Evolutionary conservation across 2,329 filamentous ascomycete species (phyloP).

Genomic region (Rutstroemia sydowiana): DNA sequence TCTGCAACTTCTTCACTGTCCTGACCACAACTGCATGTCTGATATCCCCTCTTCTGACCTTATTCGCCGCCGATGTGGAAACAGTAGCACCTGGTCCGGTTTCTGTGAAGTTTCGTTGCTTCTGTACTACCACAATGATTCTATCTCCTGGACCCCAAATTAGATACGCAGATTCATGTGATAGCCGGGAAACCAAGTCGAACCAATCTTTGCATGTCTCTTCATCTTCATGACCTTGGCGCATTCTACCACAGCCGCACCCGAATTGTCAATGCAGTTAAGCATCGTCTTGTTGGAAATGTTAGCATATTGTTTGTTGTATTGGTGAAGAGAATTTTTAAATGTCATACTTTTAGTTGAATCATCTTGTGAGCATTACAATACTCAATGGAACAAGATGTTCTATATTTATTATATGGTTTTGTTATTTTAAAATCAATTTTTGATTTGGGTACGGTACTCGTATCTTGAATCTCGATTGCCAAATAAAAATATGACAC

Average conservation of each 20-base stretch:
- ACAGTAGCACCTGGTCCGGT: conserved; percentile 65
- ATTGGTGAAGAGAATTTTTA: background rate
- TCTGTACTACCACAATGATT: conserved; percentile 95
- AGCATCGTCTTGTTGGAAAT: conserved; percentile 67
- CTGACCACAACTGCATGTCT: conserved; percentile 93
- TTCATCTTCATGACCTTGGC: conserved; percentile 89
- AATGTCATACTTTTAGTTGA: conserved; percentile 67
- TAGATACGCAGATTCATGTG: background rate
- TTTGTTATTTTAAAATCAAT: background rate
- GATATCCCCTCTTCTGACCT: conserved; percentile 94
- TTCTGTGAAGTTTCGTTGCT: conserved; percentile 74
- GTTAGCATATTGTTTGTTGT: background rate
- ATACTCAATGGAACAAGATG: background rate
- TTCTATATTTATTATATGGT: conserved; percentile 5
- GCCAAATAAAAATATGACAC: conserved; percentile 1
- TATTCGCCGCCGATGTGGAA: conserved; percentile 70
- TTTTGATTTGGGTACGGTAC: background rate
- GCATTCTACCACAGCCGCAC: conserved; percentile 94
- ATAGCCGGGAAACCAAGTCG: conserved; percentile 22
- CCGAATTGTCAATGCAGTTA: conserved; percentile 98
- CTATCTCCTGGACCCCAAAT: conserved; percentile 63
- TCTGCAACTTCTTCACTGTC: conserved; percentile 78
- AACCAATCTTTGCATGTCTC: conserved; percentile 81
- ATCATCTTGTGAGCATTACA: conserved; percentile 61
- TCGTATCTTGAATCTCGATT: background rate